Conservation (phyloP, 1,139 yeast genomes). For the Blastobotrys indianensis region DNA sequence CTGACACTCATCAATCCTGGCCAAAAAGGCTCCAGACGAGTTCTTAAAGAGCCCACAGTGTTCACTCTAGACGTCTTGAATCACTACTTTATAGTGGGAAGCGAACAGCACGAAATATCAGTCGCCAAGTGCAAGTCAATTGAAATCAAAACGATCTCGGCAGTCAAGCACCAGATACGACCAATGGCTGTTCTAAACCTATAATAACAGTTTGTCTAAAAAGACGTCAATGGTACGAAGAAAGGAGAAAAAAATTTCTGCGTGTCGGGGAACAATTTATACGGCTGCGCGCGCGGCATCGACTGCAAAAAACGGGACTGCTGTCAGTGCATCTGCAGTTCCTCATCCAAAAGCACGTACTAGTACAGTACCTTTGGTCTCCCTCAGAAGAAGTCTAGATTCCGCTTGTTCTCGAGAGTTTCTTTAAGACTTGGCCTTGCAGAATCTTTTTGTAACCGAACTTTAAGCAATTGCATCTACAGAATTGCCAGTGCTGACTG, state of each 20-base stretch:
- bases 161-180: background rate
- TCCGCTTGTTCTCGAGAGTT: too few relatives aligned
- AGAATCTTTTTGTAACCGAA: too few relatives aligned
- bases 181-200: background rate
- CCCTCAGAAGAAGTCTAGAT: too few relatives aligned
- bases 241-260: constrained; percentile 1
- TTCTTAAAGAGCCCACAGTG: constrained; percentile 44
- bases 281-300: too few relatives aligned
- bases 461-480: too few relatives aligned
- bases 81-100: constrained; percentile 28
- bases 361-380: too few relatives aligned
- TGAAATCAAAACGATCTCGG: constrained; percentile 1
- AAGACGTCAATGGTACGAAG: constrained; percentile 11
- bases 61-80: constrained; percentile 42
- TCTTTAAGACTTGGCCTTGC: too few relatives aligned
- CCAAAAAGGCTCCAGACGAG: constrained; percentile 43
- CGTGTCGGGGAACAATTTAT: too few relatives aligned
- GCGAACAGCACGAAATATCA: background rate
- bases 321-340: too few relatives aligned
- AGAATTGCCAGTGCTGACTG: too few relatives aligned
- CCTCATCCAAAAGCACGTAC: too few relatives aligned
- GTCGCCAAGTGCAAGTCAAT: background rate
- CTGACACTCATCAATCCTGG: constrained; percentile 55
- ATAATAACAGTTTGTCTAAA: constrained; percentile 21
- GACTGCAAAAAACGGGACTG: too few relatives aligned